A percentile compares a stretch with the other conserved stretches of the same genome.
Conservation (phyloP, 2,329 filamentous ascomycete species). For the Penicillium vulpinum region DNA sequence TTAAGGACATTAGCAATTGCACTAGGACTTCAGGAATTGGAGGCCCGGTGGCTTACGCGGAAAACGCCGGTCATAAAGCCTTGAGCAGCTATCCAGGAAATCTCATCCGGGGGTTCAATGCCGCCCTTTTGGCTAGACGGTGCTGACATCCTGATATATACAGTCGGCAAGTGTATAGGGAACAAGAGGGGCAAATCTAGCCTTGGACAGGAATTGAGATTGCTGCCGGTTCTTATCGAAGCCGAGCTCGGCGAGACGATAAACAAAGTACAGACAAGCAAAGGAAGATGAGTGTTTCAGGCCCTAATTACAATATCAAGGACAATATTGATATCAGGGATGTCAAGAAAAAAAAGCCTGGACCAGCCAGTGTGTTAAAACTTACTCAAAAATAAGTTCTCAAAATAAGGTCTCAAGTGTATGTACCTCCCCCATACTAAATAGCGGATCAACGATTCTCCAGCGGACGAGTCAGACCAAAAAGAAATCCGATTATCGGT, state of each 20-base stretch:
- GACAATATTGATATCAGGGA: not conserved
- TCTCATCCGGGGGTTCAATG: slow-evolving; percentile 44
- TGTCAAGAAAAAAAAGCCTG: not conserved
- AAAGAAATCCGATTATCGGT: slow-evolving; percentile 19
- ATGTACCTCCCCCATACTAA: slow-evolving; percentile 12
- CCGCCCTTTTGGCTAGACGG: slow-evolving; percentile 41
- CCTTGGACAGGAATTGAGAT: not conserved
- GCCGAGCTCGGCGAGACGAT: slow-evolving; percentile 4
- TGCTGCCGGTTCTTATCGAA: slow-evolving; percentile 4
- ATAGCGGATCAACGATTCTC: slow-evolving; percentile 26
- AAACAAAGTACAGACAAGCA: not conserved
- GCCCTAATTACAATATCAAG: not conserved
- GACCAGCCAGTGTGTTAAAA: slow-evolving; percentile 17
- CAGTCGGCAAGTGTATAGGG: not conserved
- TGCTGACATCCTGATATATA: slow-evolving; percentile 40
- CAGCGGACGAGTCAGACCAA: slow-evolving; percentile 20
- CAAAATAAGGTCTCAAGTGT: slow-evolving; percentile 9
- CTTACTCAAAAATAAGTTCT: too few relatives aligned
- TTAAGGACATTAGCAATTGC: slow-evolving; percentile 16
- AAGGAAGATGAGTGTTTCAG: not conserved
- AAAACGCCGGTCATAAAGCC: slow-evolving; percentile 47
- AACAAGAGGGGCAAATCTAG: too few relatives aligned
- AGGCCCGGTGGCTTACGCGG: slow-evolving; percentile 35
- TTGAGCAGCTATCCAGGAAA: slow-evolving; percentile 42
- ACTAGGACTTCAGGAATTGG: not conserved